A percentile compares a stretch with the other conserved stretches of the same genome.
Conservation (phyloP, 768 basidiomycete species). For the Lactarius akahatsu region DNA sequence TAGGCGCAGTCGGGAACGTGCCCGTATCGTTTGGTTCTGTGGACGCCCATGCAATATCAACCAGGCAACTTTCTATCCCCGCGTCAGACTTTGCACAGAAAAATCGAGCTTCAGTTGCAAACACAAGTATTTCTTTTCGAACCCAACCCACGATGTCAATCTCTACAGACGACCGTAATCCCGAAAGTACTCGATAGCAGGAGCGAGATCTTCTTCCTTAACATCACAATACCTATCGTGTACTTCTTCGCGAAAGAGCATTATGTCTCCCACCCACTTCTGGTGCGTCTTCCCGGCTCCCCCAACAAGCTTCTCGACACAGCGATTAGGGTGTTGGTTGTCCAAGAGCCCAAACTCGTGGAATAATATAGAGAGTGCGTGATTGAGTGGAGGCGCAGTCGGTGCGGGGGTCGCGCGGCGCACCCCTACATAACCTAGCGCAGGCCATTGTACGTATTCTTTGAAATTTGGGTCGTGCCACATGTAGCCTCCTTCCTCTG, state of each 20-base stretch:
- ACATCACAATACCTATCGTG: conserved; percentile 26
- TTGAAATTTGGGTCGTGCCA: conserved; percentile 23
- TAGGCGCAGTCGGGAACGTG: too few species aligned
- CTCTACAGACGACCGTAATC: conserved; percentile 23
- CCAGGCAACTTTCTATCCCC: too few species aligned
- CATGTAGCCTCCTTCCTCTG: conserved; percentile 25
- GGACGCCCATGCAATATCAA: too few species aligned
- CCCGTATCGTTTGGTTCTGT: too few species aligned
- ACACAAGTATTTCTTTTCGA: neutral
- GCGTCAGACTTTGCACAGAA: neutral
- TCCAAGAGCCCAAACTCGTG: conserved; percentile 24
- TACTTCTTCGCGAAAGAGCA: conserved; percentile 23
- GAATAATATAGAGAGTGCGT: conserved; percentile 22
- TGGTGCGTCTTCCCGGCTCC: conserved; percentile 9
- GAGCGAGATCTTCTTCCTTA: conserved; percentile 18
- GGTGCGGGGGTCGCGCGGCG: conserved; percentile 19
- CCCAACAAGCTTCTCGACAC: conserved; percentile 24
- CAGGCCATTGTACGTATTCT: conserved; percentile 26
- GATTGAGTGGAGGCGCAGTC: conserved; percentile 10
- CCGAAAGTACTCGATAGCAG: conserved; percentile 26
- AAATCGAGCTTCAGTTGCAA: neutral
- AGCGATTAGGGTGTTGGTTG: conserved; percentile 22
- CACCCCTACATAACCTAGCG: conserved; percentile 22
- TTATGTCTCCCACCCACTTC: conserved; percentile 26
- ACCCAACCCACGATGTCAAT: neutral